Base-by-base conservation (phyloP, 305 asterid species). In the Plantago coronopus region DNA sequence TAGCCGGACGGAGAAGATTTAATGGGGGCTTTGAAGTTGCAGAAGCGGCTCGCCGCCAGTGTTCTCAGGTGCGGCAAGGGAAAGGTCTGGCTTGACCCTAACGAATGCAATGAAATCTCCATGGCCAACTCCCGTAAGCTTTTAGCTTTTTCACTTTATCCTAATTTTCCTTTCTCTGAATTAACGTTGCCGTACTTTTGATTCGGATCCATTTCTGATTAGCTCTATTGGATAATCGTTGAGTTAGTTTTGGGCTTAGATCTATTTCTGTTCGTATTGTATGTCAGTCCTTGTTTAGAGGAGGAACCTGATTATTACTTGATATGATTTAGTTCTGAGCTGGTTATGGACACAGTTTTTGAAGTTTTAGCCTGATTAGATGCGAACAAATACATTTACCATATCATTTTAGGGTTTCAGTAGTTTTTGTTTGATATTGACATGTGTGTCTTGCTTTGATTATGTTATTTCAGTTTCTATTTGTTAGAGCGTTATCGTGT, bases 121-220 rank as follows among this genome's bases (percentile, higher is more conserved):
- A 69, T 60, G 70, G 83, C 80, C 58, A 78, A 78, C 49, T 78
- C 84, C 44, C 71, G 81, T 75, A 75, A 11, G 74, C 15, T 55
- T 13, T 16, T 31, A n/a, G n/a, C n/a, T 18, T 10, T 34, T 54
- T 23, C 16, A 8, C 40, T 29, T 16, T 17, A 2, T 17, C 1
- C 21, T 17, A 7, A 10, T 4, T 1, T 17, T 17, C 46, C 1
- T 19, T 11, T 37, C 38, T 43, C 1, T 17, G 15, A 18, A 18
- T 49, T 29, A 0, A 10, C 15, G 25, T 1, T 21, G 21, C 13
- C 20, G 23, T 5, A n/a, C n/a, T 50, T 22, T 22, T 0, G 5
- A 4, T 22, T 50, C 14, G n/a, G 17, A 22, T 50, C 34, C 27
- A 14, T 49, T 49, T 47, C 12, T 47, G 51, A 13, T 12, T 47